Conservation (phyloP, 176 grass and related monocot species). For the Aegilops tauschii region DNA sequence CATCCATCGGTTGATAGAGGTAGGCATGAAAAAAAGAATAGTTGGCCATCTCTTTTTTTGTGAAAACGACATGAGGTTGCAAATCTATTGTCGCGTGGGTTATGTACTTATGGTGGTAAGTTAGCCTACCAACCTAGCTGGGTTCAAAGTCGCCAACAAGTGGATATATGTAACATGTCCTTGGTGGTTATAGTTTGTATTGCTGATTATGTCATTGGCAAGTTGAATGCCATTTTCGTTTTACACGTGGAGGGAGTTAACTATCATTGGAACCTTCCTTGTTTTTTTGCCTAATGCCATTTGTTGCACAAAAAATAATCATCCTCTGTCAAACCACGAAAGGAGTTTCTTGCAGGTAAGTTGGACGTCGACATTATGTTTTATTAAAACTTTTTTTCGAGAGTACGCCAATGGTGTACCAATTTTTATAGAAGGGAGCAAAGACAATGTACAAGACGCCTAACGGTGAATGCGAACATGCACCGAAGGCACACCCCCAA, state of each 20-base stretch:
- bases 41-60: not conserved
- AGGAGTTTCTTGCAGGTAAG: slow-evolving; percentile 36
- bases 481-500: too few species aligned
- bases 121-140: slow-evolving; percentile 17
- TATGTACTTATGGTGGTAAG: not conserved
- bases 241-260: not conserved
- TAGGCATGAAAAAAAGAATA: not conserved
- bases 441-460: too few species aligned
- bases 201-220: not conserved
- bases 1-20: not conserved
- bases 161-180: not conserved
- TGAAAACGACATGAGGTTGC: not conserved
- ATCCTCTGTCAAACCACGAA: slow-evolving; percentile 1
- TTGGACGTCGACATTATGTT: slow-evolving; percentile 14
- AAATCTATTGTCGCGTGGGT: not conserved
- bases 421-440: too few species aligned
- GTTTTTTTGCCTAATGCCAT: not conserved
- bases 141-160: not conserved
- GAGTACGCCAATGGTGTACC: too few species aligned
- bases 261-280: not conserved
- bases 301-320: not conserved
- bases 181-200: not conserved
- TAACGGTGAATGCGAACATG: too few species aligned
- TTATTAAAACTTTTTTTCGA: not conserved
- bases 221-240: not conserved